Percentiles rank a stretch among this genome's conserved stretches.
These are phyloP conservation scores for Cnidoscolus chayamansa DNA, from an alignment of 441 rosid genomes.

Conservation along the genomic window DNA sequence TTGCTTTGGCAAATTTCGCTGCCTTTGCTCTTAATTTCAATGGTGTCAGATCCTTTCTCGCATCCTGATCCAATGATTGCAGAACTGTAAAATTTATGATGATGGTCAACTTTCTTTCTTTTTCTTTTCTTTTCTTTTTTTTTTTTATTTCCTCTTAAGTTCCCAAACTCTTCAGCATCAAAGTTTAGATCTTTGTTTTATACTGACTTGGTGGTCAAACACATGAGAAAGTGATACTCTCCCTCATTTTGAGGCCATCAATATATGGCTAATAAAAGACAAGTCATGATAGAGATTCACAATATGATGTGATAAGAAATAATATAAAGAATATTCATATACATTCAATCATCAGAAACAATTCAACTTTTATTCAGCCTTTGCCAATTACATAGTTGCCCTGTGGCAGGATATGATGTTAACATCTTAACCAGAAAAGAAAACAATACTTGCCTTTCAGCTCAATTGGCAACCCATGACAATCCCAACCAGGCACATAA, in stretches of 20 bases:
- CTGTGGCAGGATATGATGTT: not conserved
- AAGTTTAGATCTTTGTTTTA: not conserved
- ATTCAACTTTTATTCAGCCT: conserved; percentile 9
- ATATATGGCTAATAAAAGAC: not conserved
- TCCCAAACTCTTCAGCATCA: not conserved
- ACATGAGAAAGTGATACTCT: not conserved
- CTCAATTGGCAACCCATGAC: conserved; percentile 99
- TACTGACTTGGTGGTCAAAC: conserved; percentile 1
- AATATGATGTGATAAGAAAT: not conserved
- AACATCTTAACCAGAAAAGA: conserved; percentile 14
- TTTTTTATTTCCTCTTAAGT: conserved; percentile 2
- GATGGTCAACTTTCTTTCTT: conserved; percentile 27
- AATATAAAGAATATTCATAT: not conserved
- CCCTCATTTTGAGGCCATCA: not conserved
- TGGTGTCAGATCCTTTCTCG: conserved; percentile 82
- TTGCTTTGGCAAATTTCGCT: conserved; percentile 86
- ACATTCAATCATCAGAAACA: not conserved
- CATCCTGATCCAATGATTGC: conserved; percentile 83
- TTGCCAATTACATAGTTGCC: not conserved
- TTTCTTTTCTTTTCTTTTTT: too few relatives aligned
- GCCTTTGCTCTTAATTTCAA: conserved; percentile 87
- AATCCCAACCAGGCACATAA: conserved; percentile 96
- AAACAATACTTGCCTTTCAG: conserved; percentile 69
- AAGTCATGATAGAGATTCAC: conserved; percentile 6
- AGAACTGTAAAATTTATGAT: conserved; percentile 63